These are phyloP conservation scores for Chenopodium album DNA, from an alignment of 148 eudicot genomes.

Conservation along the genomic window DNA sequence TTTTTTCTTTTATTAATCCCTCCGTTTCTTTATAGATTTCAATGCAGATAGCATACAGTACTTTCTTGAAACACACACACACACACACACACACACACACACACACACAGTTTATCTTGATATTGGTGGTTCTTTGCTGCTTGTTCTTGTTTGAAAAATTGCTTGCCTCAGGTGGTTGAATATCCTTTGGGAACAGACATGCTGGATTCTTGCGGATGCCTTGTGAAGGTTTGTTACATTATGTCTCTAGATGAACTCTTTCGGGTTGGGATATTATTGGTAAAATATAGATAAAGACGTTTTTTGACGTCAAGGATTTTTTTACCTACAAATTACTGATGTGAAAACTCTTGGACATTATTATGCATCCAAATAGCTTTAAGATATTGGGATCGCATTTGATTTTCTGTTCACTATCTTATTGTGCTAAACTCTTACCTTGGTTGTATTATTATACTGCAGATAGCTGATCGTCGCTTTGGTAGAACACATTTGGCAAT, in stretches of 20 bases:
- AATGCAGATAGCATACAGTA: too few species aligned
- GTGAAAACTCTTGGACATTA: not conserved
- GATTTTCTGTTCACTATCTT: not conserved
- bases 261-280: not conserved
- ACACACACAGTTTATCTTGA: not conserved
- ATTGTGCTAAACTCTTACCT: not conserved
- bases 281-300: not conserved
- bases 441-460: slow-evolving; percentile 26
- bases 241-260: not conserved
- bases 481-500: slow-evolving; percentile 89
- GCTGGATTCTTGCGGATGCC: slow-evolving; percentile 78
- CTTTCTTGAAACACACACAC: too few species aligned
- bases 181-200: slow-evolving; percentile 77
- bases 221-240: slow-evolving; percentile 57
- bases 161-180: slow-evolving; percentile 64
- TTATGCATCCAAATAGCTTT: not conserved
- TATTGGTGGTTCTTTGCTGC: not conserved
- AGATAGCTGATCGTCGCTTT: slow-evolving; percentile 87
- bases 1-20: not conserved
- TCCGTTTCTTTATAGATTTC: too few species aligned
- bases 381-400: not conserved
- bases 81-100: too few species aligned
- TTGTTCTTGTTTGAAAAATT: slow-evolving; percentile 8
- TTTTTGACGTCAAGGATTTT: not conserved
- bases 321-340: not conserved